These are phyloP conservation scores for Microcera coccophila DNA, from an alignment of 2,329 filamentous ascomycete genomes.

Conservation along the genomic window DNA sequence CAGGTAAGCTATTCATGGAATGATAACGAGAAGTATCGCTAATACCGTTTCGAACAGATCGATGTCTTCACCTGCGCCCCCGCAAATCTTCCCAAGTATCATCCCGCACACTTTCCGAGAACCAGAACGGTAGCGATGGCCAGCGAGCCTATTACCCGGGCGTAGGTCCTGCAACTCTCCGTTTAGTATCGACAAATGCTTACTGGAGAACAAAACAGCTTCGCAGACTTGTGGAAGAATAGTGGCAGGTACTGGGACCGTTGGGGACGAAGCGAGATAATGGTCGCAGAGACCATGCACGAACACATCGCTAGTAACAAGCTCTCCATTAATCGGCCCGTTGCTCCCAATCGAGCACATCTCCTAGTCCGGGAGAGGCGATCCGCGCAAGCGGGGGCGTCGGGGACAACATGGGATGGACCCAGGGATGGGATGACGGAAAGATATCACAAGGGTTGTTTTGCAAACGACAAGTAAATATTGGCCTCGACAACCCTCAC, in stretches of 20 bases:
- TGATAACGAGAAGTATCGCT: not conserved
- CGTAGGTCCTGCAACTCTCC: constrained; percentile 36
- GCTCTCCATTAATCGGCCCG: constrained; percentile 52
- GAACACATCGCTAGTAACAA: constrained; percentile 43
- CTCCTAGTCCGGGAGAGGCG: constrained; percentile 45
- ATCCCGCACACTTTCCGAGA: constrained; percentile 44
- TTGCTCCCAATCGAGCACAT: constrained; percentile 55
- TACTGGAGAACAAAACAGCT: too few species aligned
- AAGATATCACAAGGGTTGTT: constrained; percentile 49
- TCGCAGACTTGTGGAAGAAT: constrained; percentile 55
- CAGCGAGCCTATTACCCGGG: constrained; percentile 49
- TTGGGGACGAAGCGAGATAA: constrained; percentile 58
- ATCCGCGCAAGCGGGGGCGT: constrained; percentile 44
- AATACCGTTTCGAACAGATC: constrained; percentile 32
- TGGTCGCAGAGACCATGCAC: constrained; percentile 56
- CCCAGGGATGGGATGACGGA: constrained; percentile 48
- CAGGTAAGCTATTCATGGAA: constrained; percentile 34
- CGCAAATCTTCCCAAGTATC: constrained; percentile 50
- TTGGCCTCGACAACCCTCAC: too few species aligned
- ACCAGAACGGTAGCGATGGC: constrained; percentile 52
- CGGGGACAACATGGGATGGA: constrained; percentile 55
- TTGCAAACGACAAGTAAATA: constrained; percentile 49
- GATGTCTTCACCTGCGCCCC: constrained; percentile 55
- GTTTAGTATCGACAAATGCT: too few species aligned
- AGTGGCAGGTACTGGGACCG: constrained; percentile 51